phyloP scores from a whole-genome alignment of 1,284 basidiomycete species.

The Erythrobasidium hasegawianum region DNA sequence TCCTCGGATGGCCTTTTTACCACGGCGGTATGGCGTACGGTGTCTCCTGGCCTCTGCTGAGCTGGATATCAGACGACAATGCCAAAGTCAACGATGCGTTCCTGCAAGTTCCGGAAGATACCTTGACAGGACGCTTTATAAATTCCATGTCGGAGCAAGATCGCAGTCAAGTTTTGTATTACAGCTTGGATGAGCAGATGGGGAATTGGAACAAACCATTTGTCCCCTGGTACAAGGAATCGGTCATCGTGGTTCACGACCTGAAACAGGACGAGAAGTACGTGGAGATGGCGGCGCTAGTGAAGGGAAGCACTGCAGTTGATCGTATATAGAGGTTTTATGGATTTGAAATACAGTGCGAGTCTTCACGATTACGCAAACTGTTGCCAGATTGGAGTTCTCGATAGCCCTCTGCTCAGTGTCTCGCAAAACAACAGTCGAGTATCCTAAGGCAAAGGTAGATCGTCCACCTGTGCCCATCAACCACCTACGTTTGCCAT shows the following conservation, averaged over 20 bases:
- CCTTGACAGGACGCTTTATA: neutral
- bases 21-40: neutral
- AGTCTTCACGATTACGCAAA: too few species aligned
- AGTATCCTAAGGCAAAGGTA: too few species aligned
- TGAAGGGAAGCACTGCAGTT: too few species aligned
- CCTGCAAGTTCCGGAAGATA: neutral
- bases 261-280: neutral
- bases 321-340: too few species aligned
- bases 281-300: neutral
- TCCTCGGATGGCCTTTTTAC: neutral
- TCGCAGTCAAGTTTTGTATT: neutral
- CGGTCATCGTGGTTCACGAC: neutral
- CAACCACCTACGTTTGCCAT: too few species aligned
- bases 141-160: neutral
- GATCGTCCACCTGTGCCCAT: too few species aligned
- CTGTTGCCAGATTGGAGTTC: too few species aligned
- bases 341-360: too few species aligned
- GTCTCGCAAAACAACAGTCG: too few species aligned
- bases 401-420: too few species aligned
- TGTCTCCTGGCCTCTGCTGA: neutral
- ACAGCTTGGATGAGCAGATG: constrained; percentile 2
- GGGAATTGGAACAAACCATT: neutral
- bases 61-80: neutral
- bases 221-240: neutral
- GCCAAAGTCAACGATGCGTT: neutral